A percentile compares a stretch with the other conserved stretches of the same genome.
Conservation (phyloP, 495 filamentous ascomycete species). For the Staphylotrichum longicolle region DNA sequence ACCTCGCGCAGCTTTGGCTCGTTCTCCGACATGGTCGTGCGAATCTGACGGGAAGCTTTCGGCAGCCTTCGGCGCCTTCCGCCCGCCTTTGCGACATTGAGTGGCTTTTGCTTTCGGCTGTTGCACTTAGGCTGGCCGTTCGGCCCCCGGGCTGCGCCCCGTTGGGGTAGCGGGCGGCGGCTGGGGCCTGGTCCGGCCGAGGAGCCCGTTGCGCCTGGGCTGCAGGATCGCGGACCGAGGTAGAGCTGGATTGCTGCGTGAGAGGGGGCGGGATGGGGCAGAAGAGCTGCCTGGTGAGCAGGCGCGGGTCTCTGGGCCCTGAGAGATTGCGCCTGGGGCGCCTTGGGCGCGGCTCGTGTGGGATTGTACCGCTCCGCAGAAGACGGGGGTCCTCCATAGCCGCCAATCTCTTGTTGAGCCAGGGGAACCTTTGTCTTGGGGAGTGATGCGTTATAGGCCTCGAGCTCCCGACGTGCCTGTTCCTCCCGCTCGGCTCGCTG, state of each 20-base stretch:
- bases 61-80: slow-evolving; percentile 71
- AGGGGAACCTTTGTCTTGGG: slow-evolving; percentile 71
- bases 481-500: slow-evolving; percentile 64
- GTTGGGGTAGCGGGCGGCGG: slow-evolving; percentile 40
- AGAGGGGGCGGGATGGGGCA: slow-evolving; percentile 40
- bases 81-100: slow-evolving; percentile 84
- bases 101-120: slow-evolving; percentile 71
- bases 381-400: slow-evolving; percentile 48
- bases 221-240: slow-evolving; percentile 27
- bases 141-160: slow-evolving; percentile 32
- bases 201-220: slow-evolving; percentile 30
- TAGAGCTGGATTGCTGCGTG: slow-evolving; percentile 43
- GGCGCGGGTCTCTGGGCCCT: slow-evolving; percentile 54
- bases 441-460: slow-evolving; percentile 82
- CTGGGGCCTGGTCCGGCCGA: slow-evolving; percentile 30
- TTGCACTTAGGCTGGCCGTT: slow-evolving; percentile 43
- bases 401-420: slow-evolving; percentile 84
- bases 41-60: slow-evolving; percentile 68
- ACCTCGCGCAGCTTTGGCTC: slow-evolving; percentile 88
- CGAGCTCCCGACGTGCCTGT: slow-evolving; percentile 67
- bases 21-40: slow-evolving; percentile 91
- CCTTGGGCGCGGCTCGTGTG: slow-evolving; percentile 62
- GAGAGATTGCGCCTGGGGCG: slow-evolving; percentile 48
- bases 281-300: slow-evolving; percentile 42
- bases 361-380: slow-evolving; percentile 75